A percentile compares a stretch with the other conserved stretches of the same genome.
These are phyloP conservation scores for Boletus sp. DNA, from an alignment of 1,284 basidiomycete genomes.

Conservation along the genomic window DNA sequence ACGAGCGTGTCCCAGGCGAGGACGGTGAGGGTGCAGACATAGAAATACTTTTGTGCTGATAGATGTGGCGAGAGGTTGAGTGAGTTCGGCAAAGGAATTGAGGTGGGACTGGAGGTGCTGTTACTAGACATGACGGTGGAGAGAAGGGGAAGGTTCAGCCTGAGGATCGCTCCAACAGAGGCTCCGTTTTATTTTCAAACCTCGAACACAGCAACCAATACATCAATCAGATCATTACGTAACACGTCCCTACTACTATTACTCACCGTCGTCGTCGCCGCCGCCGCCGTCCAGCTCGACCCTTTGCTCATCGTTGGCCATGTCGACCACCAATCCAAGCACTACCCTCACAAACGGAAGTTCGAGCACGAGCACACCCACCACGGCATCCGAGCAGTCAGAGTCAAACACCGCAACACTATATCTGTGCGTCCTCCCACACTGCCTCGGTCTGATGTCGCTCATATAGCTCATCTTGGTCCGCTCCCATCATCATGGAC, in stretches of 20 bases:
- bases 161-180: neutral
- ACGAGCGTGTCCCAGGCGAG: constrained; percentile 85
- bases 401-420: constrained; percentile 31
- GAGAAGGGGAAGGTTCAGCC: neutral
- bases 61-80: constrained; percentile 72
- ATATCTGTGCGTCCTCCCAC: constrained; percentile 35
- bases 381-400: constrained; percentile 9
- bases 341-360: neutral
- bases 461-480: constrained; percentile 9
- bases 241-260: constrained; percentile 9
- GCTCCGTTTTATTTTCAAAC: neutral
- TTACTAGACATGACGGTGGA: constrained; percentile 10
- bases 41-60: constrained; percentile 80
- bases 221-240: constrained; percentile 20
- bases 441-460: constrained; percentile 11
- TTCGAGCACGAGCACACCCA: neutral
- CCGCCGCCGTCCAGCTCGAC: neutral
- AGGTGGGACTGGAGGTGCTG: constrained; percentile 5
- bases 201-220: constrained; percentile 5
- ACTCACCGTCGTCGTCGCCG: neutral
- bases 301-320: constrained; percentile 3
- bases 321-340: constrained; percentile 11
- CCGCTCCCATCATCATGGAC: constrained; percentile 8
- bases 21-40: constrained; percentile 81
- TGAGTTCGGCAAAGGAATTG: constrained; percentile 47